Base-by-base conservation (phyloP, 768 basidiomycete genomes). In the Auricularia cornea region DNA sequence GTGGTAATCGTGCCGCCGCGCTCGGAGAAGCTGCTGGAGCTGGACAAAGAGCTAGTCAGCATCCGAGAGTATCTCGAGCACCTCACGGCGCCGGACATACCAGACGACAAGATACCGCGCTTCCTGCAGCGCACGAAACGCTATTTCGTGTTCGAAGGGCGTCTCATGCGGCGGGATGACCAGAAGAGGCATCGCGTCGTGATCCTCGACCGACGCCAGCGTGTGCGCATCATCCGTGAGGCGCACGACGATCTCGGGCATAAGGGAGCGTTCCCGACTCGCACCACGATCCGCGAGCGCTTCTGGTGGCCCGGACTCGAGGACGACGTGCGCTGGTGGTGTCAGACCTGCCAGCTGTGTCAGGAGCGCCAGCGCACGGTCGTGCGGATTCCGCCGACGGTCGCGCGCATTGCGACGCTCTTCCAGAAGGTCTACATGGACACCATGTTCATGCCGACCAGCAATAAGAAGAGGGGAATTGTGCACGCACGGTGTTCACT, bases 401-500 rank as follows among this genome's bases (percentile, higher is more conserved):
- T 72, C 3, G 41, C 70, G 1, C 38, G 32, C 0, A 69, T 72
- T 2, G 60, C 67, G 2, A 59, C 64, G 0, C 66, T 71, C 10
- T 80, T 78, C 62, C n/a, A 65, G 12, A 76, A 77, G 35, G 70
- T 74, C 0, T 73, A 80, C 41, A 67, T 77, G 8, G 75, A 82
- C 66, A 73, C 75, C 0, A 80, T 82, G 78, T 67, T 71, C 59
- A 73, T 82, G 68, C 78, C 75, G 0, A 63, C 59, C 0, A 70
- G 76, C 0, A 68, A 69, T 2, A 71, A 76, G 1, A 78, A 64
- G 64, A 65, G 64, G 8, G 76, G 75, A 33, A 64, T 81, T 18
- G 65, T 81, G 0, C 78, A 78, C 57, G 79, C 70, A 1, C 67
- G 71, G 0, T 77, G 74, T 62, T 71, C 71, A 0, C 72, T 81